These are phyloP conservation scores for Cercospora sp. DNA, from an alignment of 2,329 filamentous ascomycete genomes.

Conservation along the genomic window DNA sequence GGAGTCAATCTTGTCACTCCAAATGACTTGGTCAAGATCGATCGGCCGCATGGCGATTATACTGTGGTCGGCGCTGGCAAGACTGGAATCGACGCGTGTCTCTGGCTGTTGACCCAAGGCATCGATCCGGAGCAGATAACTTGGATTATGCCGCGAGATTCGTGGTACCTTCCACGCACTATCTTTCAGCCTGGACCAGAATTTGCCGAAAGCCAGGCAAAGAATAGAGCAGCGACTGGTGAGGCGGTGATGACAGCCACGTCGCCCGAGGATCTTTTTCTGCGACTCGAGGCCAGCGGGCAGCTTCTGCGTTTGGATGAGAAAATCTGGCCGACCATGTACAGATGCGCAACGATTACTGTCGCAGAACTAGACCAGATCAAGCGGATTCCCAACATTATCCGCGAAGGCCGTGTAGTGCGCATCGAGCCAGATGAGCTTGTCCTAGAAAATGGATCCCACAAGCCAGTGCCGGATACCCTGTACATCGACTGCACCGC, in stretches of 20 bases:
- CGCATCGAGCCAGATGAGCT: constrained; percentile 15
- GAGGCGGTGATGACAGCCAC: constrained; percentile 14
- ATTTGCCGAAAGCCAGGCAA: constrained; percentile 2
- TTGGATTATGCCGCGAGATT: constrained; percentile 31
- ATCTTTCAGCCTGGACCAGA: constrained; percentile 13
- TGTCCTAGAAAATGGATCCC: constrained; percentile 14
- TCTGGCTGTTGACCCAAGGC: constrained; percentile 24
- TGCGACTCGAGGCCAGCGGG: constrained; percentile 9
- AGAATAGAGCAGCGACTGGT: neutral
- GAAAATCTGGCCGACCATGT: constrained; percentile 21
- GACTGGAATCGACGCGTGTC: constrained; percentile 27
- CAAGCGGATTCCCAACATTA: constrained; percentile 17
- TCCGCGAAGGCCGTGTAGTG: constrained; percentile 22
- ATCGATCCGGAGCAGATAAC: constrained; percentile 20
- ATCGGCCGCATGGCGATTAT: constrained; percentile 18
- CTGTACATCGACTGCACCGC: constrained; percentile 29
- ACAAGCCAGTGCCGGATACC: constrained; percentile 11
- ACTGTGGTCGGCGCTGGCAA: constrained; percentile 29
- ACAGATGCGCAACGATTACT: constrained; percentile 24
- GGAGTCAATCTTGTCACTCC: constrained; percentile 18
- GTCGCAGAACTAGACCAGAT: constrained; percentile 22
- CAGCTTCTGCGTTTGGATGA: constrained; percentile 11
- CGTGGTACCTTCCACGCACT: constrained; percentile 22
- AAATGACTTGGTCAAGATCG: constrained; percentile 18
- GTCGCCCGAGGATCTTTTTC: constrained; percentile 19